Evolutionary conservation across 768 basidiomycete genomes (phyloP).

Genomic region (Pleurotus eryngii): DNA sequence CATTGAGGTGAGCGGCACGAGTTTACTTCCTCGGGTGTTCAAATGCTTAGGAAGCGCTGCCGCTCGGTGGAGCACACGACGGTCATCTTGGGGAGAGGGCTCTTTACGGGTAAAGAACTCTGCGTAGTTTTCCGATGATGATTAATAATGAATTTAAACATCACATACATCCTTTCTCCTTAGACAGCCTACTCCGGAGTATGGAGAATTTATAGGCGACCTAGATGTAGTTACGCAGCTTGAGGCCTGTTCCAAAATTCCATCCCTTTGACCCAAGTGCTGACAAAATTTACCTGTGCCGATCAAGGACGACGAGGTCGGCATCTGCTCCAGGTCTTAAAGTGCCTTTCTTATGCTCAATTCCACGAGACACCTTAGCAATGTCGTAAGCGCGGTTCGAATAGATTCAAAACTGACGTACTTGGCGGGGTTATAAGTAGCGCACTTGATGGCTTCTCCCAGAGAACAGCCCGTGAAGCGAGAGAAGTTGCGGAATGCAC

Average conservation of each 20-base stretch:
- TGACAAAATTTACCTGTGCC: slow-evolving; percentile 59
- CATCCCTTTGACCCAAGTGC: slow-evolving; percentile 76
- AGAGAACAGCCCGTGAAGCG: slow-evolving; percentile 82
- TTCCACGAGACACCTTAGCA: slow-evolving; percentile 65
- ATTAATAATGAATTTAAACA: too few relatives aligned
- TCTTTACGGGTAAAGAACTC: too few relatives aligned
- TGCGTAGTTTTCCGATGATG: too few relatives aligned
- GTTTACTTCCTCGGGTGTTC: slow-evolving; percentile 2
- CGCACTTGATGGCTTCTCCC: slow-evolving; percentile 81
- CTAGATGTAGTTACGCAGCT: background rate
- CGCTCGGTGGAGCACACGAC: too few relatives aligned
- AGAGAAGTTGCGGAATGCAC: slow-evolving; percentile 82
- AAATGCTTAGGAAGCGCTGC: too few relatives aligned
- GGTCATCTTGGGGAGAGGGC: too few relatives aligned
- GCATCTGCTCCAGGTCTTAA: slow-evolving; percentile 82
- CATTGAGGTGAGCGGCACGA: background rate
- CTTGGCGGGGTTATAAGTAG: slow-evolving; percentile 83
- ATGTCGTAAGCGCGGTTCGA: background rate
- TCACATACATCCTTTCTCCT: too few relatives aligned
- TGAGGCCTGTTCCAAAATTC: slow-evolving; percentile 55
- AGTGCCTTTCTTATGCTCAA: slow-evolving; percentile 78
- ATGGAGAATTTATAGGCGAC: too few relatives aligned
- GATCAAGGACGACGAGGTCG: slow-evolving; percentile 76
- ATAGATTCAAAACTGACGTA: too few relatives aligned
- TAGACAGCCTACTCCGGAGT: too few relatives aligned